Evolutionary conservation across 257 asterid species (phyloP), one percentile per base, ranked within the genome.

Genomic region (Solanum bulbocastanum): DNA sequence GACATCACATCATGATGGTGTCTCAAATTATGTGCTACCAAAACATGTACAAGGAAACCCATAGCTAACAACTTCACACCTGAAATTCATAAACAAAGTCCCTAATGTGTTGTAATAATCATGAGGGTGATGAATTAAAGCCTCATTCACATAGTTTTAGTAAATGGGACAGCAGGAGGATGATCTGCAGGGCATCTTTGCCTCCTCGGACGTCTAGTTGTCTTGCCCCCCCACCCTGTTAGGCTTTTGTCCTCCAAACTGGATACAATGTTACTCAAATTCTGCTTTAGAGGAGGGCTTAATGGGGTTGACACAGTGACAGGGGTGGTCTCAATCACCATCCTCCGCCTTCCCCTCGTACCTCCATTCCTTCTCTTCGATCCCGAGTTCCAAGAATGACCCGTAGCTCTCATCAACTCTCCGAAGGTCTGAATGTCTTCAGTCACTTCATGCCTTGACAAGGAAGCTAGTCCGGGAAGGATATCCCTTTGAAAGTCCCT

Each of bases 181-280:
- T 79, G 84, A 79, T 58, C 84, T 79, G 39, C 84, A 69, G 96
- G 94, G 91, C 96, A 96, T 83, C 99, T 91, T 87, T 96, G 99
- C 86, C 99, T 86, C 16, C 99, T 91, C n/a, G 99, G 99, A 73
- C 99, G 98, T 69, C 99, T 94, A 25, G 98, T 92, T 40, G 98
- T 97, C 95, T 97, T 97, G 39, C 99, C 99, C 99, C 99, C 99
- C 99, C 99, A 97, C 37, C 98, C 98, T 2, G 97, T 94, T 75
- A 96, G 91, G 90, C 98, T 96, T 88, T 93, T 90, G 35, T 96
- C 98, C 92, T 95, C 98, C 94, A 95, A 87, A 56, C 93, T 36
- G 46, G 82, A 73, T 11, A 73, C 93, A 60, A 88, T 91, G 88
- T 92, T 90, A 85, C 69, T 92, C 52, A 90, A 86, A 65, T 94